These are phyloP conservation scores for Thelonectria olida DNA, from an alignment of 2,329 filamentous ascomycete genomes.

Conservation along the genomic window DNA sequence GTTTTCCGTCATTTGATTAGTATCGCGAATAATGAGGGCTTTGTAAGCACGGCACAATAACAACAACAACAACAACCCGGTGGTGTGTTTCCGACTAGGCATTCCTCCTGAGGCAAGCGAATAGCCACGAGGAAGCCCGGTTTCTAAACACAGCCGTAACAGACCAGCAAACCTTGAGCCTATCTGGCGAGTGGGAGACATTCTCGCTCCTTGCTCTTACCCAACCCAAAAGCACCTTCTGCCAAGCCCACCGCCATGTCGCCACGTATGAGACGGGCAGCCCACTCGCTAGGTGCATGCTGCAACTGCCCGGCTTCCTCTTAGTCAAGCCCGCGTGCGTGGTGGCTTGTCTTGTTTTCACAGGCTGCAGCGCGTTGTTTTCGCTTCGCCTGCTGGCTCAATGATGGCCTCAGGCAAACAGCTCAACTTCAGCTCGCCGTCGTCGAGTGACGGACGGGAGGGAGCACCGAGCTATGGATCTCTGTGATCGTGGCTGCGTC, in stretches of 20 bases:
- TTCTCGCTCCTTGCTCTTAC: conserved; percentile 7
- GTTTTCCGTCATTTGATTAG: too few relatives aligned
- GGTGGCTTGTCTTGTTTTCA: not conserved
- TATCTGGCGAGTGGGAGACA: not conserved
- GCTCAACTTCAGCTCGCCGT: not conserved
- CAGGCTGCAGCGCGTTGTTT: conserved; percentile 1
- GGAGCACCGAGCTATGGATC: not conserved
- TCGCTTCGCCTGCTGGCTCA: not conserved
- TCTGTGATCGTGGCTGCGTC: conserved; percentile 14
- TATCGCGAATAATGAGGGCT: too few relatives aligned
- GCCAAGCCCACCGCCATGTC: not conserved
- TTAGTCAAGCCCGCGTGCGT: not conserved
- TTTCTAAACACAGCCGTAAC: not conserved
- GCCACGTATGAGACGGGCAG: conserved; percentile 8
- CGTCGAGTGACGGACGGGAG: conserved; percentile 1
- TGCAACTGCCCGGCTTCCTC: conserved; percentile 8
- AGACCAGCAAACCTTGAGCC: too few relatives aligned
- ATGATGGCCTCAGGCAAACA: too few relatives aligned
- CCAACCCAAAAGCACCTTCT: conserved; percentile 20
- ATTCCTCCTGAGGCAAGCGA: not conserved
- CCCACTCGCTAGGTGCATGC: conserved; percentile 2
- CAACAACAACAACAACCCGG: too few relatives aligned
- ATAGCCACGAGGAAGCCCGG: not conserved
- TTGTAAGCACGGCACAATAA: too few relatives aligned
- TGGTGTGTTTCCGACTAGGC: too few relatives aligned